Conservation (phyloP, 768 basidiomycete genomes). For the Piloderma croceum region DNA sequence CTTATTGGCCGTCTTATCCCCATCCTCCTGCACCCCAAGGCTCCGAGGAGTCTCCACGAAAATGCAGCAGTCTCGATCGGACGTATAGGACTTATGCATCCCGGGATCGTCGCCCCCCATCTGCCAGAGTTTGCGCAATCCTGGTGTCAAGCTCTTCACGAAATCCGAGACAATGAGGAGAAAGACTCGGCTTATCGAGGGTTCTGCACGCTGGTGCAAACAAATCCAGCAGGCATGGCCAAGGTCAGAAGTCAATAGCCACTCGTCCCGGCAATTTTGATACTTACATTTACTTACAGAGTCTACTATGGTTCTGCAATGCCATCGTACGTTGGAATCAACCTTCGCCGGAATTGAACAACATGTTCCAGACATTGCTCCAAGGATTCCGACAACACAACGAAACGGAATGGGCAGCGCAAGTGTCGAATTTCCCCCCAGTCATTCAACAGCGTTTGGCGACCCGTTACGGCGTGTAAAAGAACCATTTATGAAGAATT, state of each 20-base stretch:
- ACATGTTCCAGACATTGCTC: conserved; percentile 89
- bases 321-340: conserved; percentile 93
- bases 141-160: conserved; percentile 96
- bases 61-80: conserved; percentile 99
- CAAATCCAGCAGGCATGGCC: conserved; percentile 88
- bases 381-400: conserved; percentile 88
- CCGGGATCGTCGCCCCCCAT: conserved; percentile 80
- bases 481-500: conserved; percentile 3
- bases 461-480: conserved; percentile 80
- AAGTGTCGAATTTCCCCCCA: conserved; percentile 79
- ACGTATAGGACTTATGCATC: conserved; percentile 91
- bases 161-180: conserved; percentile 99
- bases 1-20: conserved; percentile 87
- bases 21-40: conserved; percentile 87
- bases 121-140: conserved; percentile 86
- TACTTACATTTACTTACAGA: conserved; percentile 40
- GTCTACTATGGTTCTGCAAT: conserved; percentile 96
- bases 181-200: conserved; percentile 99
- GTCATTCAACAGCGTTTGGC: conserved; percentile 84
- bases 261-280: conserved; percentile 14
- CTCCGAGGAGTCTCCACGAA: conserved; percentile 90
- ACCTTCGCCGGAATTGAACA: conserved; percentile 86
- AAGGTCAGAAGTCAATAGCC: conserved; percentile 56
- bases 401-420: conserved; percentile 78
- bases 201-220: conserved; percentile 91